Base-by-base conservation (phyloP, 2,329 filamentous ascomycete species). In the Lasiodiplodia hormozganensis region DNA sequence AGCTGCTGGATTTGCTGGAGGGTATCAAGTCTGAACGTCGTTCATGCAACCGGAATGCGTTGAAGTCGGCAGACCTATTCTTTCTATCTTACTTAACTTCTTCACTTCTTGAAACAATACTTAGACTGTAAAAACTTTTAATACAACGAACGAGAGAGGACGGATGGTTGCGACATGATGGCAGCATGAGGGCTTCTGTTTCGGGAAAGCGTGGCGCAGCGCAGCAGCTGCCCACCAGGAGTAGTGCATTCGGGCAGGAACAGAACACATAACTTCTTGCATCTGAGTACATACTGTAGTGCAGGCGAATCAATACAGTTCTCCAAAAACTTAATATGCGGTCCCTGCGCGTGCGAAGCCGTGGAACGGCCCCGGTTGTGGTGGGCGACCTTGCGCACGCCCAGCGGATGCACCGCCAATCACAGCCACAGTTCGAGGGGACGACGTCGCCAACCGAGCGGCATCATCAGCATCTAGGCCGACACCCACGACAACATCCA, bases 1-100 rank as follows among this genome's bases (percentile, higher is more conserved):
- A 67, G 70, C 47, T 67, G 70, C 68, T 67, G 70, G 70, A 31
- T 18, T 43, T 16, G 36, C 60, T 64, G 51, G 60, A 53, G 47
- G 18, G n/a, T 34, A 14, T 18, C 38, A 28, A 21, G 43, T 47
- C 7, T 21, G 43, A 11, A 4, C 43, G 43, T 47, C 10, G 43
- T n/a, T 47, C 43, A 47, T 11, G 18, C 43, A n/a, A 47, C 43
- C 5, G 31, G 43, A 47, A 21, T 47, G 43, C 7, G 43, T 21
- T 47, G 43, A 47, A 47, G 8, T 54, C 43, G 52, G 31, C 25
- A 12, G 10, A 10, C n/a, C 21, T 56, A 14, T 28, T 43, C 40
- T 28, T 28, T 53, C 11, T 10, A 16, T 54, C 38, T 16, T 43
- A 8, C 21, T 14, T 51, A n/a, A 25, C 6, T 52, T 38, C 5